Evolutionary conservation across 2,329 filamentous ascomycete species (phyloP), one percentile per base, ranked within the genome.

Genomic region (Metarhizium guizhouense): DNA sequence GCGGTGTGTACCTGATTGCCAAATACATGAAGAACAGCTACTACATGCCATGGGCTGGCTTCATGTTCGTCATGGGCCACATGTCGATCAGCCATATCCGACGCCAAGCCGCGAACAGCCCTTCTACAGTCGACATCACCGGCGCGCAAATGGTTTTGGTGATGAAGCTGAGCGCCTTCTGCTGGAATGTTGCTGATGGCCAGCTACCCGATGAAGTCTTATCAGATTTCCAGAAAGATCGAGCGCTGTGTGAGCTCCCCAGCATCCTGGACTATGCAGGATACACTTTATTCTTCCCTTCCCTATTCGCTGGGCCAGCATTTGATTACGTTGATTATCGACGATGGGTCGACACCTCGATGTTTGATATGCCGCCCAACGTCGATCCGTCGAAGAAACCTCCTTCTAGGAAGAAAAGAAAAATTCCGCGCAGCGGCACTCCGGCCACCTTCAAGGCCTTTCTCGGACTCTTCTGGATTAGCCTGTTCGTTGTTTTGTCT

Each of bases 1-100:
- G 80, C 18, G 92, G 84, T 52, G 83, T 89, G 52, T 99, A 96
- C 68, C 76, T 80, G 60, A 94, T 99, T 63, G 88, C 93, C 53
- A 84, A 87, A 62, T 92, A 85, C 68, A 76, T 97, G 48, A 82
- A 90, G 61, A 71, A 70, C 40, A 92, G 90, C 20, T 90, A 90
- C 0, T 89, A 93, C 68, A 99, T 99, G 94, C 94, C 94, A 75
- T 99, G 94, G 94, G 79, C 96, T 52, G 91, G 85, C 57, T 99
- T 99, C 71, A 77, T 90, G 52, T 96, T 95, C 67, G 76, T 96
- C 56, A 97, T 99, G 93, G 86, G 86, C 55, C 93, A 99, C 73
- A 89, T 97, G 87, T 93, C 92, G 49, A 70, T 93, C 64, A 95
- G 84, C 69, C 94, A 99, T 70, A 86, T 99, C 59, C 76, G 83